Conservation (phyloP, 169 alveolate species). For the Plasmodium cynomolgi region DNA sequence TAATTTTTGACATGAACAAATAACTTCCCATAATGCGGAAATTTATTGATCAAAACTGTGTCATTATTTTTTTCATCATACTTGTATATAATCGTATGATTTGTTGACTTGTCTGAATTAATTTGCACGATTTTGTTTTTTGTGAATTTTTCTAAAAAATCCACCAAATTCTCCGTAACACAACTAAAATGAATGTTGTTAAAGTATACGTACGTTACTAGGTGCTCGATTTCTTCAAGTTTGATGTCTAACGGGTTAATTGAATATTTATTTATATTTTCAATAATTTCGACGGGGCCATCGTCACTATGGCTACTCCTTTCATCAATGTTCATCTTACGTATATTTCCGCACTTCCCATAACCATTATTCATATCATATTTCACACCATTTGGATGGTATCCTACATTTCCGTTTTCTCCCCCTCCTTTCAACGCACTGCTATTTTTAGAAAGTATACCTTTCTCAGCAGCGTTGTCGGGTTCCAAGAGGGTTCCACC, state of each 20-base stretch:
- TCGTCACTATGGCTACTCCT: not conserved
- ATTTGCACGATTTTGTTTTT: constrained; percentile 51
- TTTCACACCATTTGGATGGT: not conserved
- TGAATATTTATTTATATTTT: constrained; percentile 67
- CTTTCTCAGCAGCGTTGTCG: not conserved
- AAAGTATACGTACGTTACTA: constrained; percentile 58
- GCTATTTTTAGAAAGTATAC: not conserved
- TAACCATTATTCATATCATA: not conserved
- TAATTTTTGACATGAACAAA: constrained; percentile 75
- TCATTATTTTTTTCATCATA: constrained; percentile 69
- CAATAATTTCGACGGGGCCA: constrained; percentile 32
- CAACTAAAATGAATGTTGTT: constrained; percentile 71
- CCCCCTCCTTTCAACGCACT: not conserved
- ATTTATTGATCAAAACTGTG: constrained; percentile 43
- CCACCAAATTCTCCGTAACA: constrained; percentile 43
- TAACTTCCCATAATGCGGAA: constrained; percentile 69
- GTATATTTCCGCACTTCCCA: not conserved
- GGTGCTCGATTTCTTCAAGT: constrained; percentile 71
- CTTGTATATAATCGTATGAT: constrained; percentile 55
- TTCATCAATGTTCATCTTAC: not conserved
- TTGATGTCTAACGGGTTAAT: constrained; percentile 51
- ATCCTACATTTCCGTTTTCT: not conserved
- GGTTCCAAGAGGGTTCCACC: not conserved
- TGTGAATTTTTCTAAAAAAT: constrained; percentile 58
- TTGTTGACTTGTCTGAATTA: constrained; percentile 69